phyloP scores from a whole-genome alignment of 257 asterid genomes.

The Mitragyna speciosa region DNA sequence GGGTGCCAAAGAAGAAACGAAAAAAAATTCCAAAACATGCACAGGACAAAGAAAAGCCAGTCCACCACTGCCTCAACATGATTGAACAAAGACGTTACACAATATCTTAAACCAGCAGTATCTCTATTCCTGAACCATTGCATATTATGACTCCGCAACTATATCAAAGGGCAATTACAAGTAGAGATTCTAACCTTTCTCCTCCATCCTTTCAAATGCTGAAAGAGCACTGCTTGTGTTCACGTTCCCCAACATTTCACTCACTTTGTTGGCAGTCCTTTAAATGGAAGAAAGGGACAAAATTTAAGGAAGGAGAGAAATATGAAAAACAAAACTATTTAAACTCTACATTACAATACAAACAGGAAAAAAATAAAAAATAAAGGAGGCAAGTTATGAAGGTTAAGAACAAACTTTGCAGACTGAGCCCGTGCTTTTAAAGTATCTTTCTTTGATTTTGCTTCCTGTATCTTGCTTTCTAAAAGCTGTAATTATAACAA shows the following conservation, averaged over 20 bases:
- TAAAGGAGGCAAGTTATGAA: background rate
- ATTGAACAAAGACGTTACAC: background rate
- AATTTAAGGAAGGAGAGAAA: background rate
- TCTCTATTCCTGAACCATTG: background rate
- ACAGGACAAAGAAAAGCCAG: background rate
- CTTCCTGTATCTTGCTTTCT: constrained; percentile 98
- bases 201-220: constrained; percentile 99
- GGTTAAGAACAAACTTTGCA: constrained; percentile 71
- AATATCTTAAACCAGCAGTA: background rate
- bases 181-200: constrained; percentile 58
- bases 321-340: background rate
- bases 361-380: constrained; percentile 1
- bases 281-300: constrained; percentile 7
- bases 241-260: constrained; percentile 94
- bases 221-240: constrained; percentile 97
- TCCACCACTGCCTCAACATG: no score
- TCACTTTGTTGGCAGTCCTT: constrained; percentile 94
- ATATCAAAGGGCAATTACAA: constrained; percentile 7
- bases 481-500: constrained; percentile 53
- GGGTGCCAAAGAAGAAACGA: no score
- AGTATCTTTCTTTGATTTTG: constrained; percentile 91
- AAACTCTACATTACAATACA: background rate
- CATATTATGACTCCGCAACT: background rate
- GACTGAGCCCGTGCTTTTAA: constrained; percentile 98
- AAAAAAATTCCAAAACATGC: background rate